Evolutionary conservation across 202 grass and related monocot species (phyloP), one percentile per base, ranked within the genome.

Genomic region (Cymbopogon flexuosus): DNA sequence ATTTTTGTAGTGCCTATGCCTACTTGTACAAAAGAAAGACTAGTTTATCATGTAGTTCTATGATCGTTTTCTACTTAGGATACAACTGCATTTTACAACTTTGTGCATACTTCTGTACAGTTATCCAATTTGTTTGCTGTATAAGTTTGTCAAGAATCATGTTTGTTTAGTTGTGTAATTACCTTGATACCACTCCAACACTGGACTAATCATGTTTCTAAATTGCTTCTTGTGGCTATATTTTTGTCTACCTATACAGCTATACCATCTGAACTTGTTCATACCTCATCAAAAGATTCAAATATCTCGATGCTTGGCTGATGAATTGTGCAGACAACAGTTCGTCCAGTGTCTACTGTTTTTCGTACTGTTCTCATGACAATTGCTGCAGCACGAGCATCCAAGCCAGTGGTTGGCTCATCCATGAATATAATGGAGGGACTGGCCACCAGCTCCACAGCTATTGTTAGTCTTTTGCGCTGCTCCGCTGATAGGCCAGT

Each of bases 351-450:
- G 75, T 96, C 86, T 40, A 88, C 93, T 60, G 90, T 90, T 54
- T 96, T 96, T 85, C 90, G 79, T 42, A 96, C 86, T 77, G 93
- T 90, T 91, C 93, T 84, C 93, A 96, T 93, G 62, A 96, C 90
- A 87, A 96, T 96, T 73, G 93, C 90, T 47, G 93, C 93, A 60
- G 90, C 73, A 70, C 93, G 87, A 82, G 90, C 88, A 96, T 96
- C 93, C 82, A 96, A 87, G 8, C 93, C 86, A 77, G 93, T 88
- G 12, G 93, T 96, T 58, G 93, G 93, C 61, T 96, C 93, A 77
- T 96, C 93, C 90, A 96, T 93, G 79, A 96, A 93, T 81, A 96
- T 89, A 62, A 96, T 93, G 14, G 90, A 96, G 68, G 93, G 93
- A 78, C 90, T 96, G 51, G 93, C 87, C 63, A 96, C 90, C 13